Percentiles rank a stretch among this genome's conserved stretches.
Conservation (phyloP, 208 protist species). For the Entamoeba histolytica region DNA sequence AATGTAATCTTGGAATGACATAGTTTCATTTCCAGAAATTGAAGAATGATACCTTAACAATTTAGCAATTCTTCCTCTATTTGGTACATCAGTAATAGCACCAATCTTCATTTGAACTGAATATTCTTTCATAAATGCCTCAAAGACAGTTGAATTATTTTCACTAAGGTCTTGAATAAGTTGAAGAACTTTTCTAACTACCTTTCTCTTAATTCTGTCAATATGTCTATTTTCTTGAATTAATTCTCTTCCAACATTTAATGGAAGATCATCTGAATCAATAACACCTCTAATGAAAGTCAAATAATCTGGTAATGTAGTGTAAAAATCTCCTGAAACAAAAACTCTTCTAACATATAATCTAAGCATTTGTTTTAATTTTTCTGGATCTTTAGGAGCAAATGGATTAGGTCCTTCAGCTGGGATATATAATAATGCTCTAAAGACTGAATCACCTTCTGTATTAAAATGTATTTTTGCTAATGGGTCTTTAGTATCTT, state of each 20-base stretch:
- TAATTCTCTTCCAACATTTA: constrained; percentile 95
- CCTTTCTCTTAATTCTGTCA: constrained; percentile 90
- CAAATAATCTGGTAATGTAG: constrained; percentile 81
- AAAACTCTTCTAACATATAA: constrained; percentile 48
- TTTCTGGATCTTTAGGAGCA: constrained; percentile 68
- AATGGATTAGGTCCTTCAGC: constrained; percentile 39
- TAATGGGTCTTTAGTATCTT: constrained; percentile 72
- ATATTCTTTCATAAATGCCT: constrained; percentile 88
- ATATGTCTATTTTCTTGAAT: constrained; percentile 94
- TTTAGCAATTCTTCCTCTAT: constrained; percentile 70
- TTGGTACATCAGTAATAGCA: constrained; percentile 73
- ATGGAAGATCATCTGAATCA: constrained; percentile 90
- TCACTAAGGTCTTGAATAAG: constrained; percentile 74
- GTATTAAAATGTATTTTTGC: constrained; percentile 82
- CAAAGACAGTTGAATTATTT: constrained; percentile 28
- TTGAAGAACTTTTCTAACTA: constrained; percentile 86
- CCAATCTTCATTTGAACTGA: constrained; percentile 86
- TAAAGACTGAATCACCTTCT: constrained; percentile 86
- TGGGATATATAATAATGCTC: constrained; percentile 84
- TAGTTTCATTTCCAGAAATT: constrained; percentile 51
- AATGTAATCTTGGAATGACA: constrained; percentile 44
- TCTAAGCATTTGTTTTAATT: constrained; percentile 83
- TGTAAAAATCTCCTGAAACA: constrained; percentile 90
- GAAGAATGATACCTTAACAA: constrained; percentile 78
- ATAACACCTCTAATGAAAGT: constrained; percentile 85